These are phyloP conservation scores for Lyophyllum atratum DNA, from an alignment of 768 basidiomycete species.

Conservation along the genomic window DNA sequence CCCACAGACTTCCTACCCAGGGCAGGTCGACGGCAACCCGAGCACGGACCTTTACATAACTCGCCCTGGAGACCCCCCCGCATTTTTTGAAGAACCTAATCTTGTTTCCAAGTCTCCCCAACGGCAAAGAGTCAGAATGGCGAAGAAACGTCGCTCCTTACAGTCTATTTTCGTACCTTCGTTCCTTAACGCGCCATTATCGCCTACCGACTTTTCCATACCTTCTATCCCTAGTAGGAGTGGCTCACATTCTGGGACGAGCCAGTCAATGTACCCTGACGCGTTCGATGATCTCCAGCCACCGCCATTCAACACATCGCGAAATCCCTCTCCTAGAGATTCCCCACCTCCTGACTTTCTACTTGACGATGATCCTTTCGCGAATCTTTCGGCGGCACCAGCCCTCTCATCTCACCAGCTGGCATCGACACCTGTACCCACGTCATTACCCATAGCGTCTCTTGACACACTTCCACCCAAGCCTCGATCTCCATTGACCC, in stretches of 20 bases:
- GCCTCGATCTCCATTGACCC: slow-evolving; percentile 31
- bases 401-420: slow-evolving; percentile 11
- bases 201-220: slow-evolving; percentile 23
- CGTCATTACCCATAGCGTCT: slow-evolving; percentile 18
- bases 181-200: slow-evolving; percentile 38
- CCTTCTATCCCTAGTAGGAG: slow-evolving; percentile 18
- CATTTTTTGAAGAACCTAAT: slow-evolving; percentile 2
- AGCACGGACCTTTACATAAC: slow-evolving; percentile 18
- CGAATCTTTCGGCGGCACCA: slow-evolving; percentile 47
- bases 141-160: slow-evolving; percentile 54
- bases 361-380: slow-evolving; percentile 76
- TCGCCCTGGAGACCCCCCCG: slow-evolving; percentile 6
- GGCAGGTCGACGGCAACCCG: slow-evolving; percentile 5
- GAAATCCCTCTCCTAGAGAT: slow-evolving; percentile 17
- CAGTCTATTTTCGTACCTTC: slow-evolving; percentile 53
- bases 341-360: slow-evolving; percentile 48
- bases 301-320: slow-evolving; percentile 19
- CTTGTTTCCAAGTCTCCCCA: slow-evolving; percentile 6
- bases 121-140: slow-evolving; percentile 31
- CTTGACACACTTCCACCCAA: slow-evolving; percentile 18
- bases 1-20: slow-evolving; percentile 21
- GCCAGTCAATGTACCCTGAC: slow-evolving; percentile 11
- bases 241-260: slow-evolving; percentile 26
- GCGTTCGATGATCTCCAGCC: slow-evolving; percentile 6
- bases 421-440: slow-evolving; percentile 7